Evolutionary conservation across 805 yeast genomes (phyloP).

Genomic region (Cyberlindnera samutprakarnensis): DNA sequence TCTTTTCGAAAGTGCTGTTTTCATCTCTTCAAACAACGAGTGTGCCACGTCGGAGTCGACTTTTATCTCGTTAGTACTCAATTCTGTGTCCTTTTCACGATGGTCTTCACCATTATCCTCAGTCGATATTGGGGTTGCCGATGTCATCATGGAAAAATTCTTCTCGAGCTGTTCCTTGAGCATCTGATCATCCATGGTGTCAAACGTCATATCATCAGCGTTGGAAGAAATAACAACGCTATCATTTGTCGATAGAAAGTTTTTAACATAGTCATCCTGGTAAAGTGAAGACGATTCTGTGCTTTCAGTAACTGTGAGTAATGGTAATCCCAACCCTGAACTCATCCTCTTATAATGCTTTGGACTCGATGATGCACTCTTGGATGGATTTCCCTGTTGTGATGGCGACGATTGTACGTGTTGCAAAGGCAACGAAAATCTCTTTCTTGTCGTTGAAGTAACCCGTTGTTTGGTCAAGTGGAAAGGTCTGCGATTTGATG

Average conservation of each 20-base stretch:
- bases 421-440: slow-evolving; percentile 15
- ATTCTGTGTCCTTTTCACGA: slow-evolving; percentile 4
- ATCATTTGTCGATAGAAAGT: slow-evolving; percentile 20
- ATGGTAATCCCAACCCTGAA: slow-evolving; percentile 21
- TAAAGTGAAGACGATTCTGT: slow-evolving; percentile 6
- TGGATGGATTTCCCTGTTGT: too few relatives aligned
- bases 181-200: slow-evolving; percentile 9
- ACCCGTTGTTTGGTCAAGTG: slow-evolving; percentile 5
- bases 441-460: slow-evolving; percentile 12
- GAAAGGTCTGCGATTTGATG: slow-evolving; percentile 9
- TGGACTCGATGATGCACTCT: slow-evolving; percentile 2
- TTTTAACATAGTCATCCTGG: slow-evolving; percentile 12
- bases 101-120: too few relatives aligned
- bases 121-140: slow-evolving; percentile 4
- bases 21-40: slow-evolving; percentile 15
- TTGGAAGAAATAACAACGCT: slow-evolving; percentile 16
- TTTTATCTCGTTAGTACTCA: slow-evolving; percentile 9
- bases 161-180: slow-evolving; percentile 15
- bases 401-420: too few relatives aligned
- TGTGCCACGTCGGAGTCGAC: slow-evolving; percentile 6
- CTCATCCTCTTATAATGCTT: slow-evolving; percentile 18
- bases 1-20: slow-evolving; percentile 6
- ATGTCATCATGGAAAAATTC: slow-evolving; percentile 12
- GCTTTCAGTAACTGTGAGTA: slow-evolving; percentile 23
- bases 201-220: slow-evolving; percentile 4